Evolutionary conservation across 2,329 filamentous ascomycete genomes (phyloP).

Genomic region (Claviceps capensis): DNA sequence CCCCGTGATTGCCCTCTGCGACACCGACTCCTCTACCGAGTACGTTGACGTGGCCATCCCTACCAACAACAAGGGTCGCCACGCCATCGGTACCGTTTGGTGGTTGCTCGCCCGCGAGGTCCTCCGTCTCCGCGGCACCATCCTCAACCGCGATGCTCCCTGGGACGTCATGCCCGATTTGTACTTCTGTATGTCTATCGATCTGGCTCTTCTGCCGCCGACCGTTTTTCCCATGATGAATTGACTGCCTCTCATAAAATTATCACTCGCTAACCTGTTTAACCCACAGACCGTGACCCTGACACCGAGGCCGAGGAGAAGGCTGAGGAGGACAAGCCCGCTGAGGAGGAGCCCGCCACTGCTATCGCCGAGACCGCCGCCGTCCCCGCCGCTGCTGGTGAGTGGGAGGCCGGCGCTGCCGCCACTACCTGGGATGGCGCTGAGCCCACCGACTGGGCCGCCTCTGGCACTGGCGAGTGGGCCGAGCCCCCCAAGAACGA

Average conservation of each 20-base stretch:
- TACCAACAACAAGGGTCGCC: conserved; percentile 99
- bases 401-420: conserved; percentile 76
- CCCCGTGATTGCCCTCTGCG: conserved; percentile 96
- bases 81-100: conserved; percentile 97
- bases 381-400: conserved; percentile 45
- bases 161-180: conserved; percentile 99
- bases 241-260: background rate
- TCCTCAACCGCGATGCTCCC: conserved; percentile 87
- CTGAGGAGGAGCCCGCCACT: conserved; percentile 71
- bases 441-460: conserved; percentile 49
- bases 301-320: conserved; percentile 99
- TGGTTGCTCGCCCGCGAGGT: conserved; percentile 99
- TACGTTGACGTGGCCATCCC: conserved; percentile 99
- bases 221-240: background rate
- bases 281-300: conserved; percentile 69
- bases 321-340: conserved; percentile 77
- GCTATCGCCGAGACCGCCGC: conserved; percentile 70
- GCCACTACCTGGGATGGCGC: conserved; percentile 43
- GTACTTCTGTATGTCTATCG: conserved; percentile 70
- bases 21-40: conserved; percentile 98
- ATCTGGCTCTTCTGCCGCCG: background rate
- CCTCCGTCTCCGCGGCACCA: conserved; percentile 93
- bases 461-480: conserved; percentile 55
- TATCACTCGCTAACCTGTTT: conserved; percentile 7
- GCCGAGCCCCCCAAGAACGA: conserved; percentile 41